Conservation (phyloP, 2,329 filamentous ascomycete species). For the Diaporthe nobilis region DNA sequence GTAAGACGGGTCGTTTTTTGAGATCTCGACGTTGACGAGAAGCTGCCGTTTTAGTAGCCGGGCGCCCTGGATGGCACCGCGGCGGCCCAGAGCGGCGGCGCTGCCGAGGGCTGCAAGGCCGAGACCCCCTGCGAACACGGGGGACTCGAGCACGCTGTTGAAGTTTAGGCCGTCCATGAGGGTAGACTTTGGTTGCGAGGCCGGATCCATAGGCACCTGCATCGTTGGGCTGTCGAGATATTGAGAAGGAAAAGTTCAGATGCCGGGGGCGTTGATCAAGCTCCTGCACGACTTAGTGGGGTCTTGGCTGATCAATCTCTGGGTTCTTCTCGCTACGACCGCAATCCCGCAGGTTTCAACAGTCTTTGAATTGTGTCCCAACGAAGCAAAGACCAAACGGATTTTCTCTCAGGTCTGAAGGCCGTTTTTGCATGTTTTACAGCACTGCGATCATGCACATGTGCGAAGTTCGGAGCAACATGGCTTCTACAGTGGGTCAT, state of each 20-base stretch:
- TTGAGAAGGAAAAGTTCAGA: conserved; percentile 18
- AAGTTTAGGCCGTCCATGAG: conserved; percentile 57
- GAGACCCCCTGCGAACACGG: conserved; percentile 80
- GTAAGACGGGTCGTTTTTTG: conserved; percentile 92
- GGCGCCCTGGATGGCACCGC: conserved; percentile 80
- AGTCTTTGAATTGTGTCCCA: no score
- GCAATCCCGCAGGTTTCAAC: background rate
- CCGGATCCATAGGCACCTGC: conserved; percentile 44
- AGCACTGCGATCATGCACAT: background rate
- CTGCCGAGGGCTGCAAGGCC: conserved; percentile 92
- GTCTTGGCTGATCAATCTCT: conserved; percentile 37
- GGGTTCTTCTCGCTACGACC: background rate
- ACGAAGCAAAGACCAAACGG: background rate
- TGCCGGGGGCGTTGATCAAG: conserved; percentile 10
- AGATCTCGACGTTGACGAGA: conserved; percentile 96
- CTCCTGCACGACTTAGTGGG: conserved; percentile 35
- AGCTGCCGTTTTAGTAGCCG: conserved; percentile 84
- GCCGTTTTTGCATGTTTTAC: background rate
- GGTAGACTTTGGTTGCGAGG: conserved; percentile 37
- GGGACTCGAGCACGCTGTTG: conserved; percentile 74
- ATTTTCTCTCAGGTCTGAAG: background rate
- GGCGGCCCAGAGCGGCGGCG: conserved; percentile 83
- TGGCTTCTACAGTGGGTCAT: background rate
- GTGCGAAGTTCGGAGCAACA: background rate
- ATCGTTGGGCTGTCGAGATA: conserved; percentile 29